Evolutionary conservation across 73 alveolate genomes (phyloP), one percentile per base, ranked within the genome.

Genomic region (Effrenium voratum): DNA sequence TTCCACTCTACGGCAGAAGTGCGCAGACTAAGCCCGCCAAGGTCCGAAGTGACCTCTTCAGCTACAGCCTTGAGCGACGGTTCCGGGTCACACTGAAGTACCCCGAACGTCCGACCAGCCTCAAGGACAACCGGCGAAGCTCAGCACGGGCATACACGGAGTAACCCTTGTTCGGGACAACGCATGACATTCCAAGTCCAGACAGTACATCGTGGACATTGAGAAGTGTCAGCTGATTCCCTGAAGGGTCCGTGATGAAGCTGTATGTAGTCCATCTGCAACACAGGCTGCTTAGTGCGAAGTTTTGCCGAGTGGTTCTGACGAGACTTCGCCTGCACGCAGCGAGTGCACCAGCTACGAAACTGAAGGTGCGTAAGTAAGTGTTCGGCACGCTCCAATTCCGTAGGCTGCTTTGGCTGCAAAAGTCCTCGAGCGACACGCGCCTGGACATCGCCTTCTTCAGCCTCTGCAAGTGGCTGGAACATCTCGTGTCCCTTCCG

Each of bases 221-320:
- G 63, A 79, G 68, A 43, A 44, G 68, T 79, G 90, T 45, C n/a
- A 45, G 70, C 30, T 79, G 93, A 34, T 50, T 38, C 76, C 32
- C 41, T n/a, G n/a, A 22, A 2, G 66, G 44, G 52, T 38, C 93
- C 32, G 76, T 49, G 75, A 49, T 49, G 75, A 82, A 82, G 19
- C 40, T 32, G 75, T n/a, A n/a, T n/a, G n/a, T 82, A 82, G 34
- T 82, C 76, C 76, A 73, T 49, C 75, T 50, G 93, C 32, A 50
- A 76, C 52, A 82, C 76, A 82, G 93, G 93, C 34, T 82, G 93
- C 93, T 49, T 82, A 49, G 49, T 59, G n/a, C n/a, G n/a, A n/a
- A 82, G 93, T 49, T 82, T 47, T 76, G 47, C 49, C 52, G 76
- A 82, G 34, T 50, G 93, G 34, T 49, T 76, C 75, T 82, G 93